Base-by-base conservation (phyloP, 1,284 basidiomycete genomes). In the Cystobasidium slooffiae region DNA sequence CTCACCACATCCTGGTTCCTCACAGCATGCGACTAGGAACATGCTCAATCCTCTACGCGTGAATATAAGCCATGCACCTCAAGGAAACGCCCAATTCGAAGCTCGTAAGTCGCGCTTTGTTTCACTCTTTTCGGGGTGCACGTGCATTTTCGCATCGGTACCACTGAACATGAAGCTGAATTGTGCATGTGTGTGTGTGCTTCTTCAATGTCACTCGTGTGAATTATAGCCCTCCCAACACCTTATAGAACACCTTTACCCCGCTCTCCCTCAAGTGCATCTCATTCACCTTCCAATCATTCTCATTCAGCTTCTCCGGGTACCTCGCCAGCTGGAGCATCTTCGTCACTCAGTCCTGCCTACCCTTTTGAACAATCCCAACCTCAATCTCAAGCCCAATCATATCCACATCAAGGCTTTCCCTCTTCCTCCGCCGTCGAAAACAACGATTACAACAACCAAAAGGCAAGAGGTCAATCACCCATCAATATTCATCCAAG, bases 161-260 rank as follows among this genome's bases (percentile, higher is more conserved):
- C 5, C 5, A 31, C 31, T 31, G 31, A 31, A 31, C 1, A 31
- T 1, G 31, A 31, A 31, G 31, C 31, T 31, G 5, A 31, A 31
- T 2, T 31, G 31, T 5, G 31, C 31, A n/a, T n/a, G n/a, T n/a
- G n/a, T n/a, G n/a, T n/a, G n/a, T n/a, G n/a, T n/a, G n/a, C n/a
- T n/a, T n/a, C n/a, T n/a, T n/a, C n/a, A n/a, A n/a, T n/a, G n/a
- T n/a, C n/a, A n/a, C n/a, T n/a, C n/a, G n/a, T n/a, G n/a, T n/a
- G n/a, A n/a, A 37, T 37, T 41, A n/a, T 16, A 67, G 64, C 64
- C 64, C 31, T 67, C 3, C 64, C 64, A 1, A 53, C 64, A 7
- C 64, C 66, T 6, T 58, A 46, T 16, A 16, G 52, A 58, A 56
- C 66, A 20, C 66, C 66, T 52, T 43, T 68, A 16, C 66, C 66